Evolutionary conservation across 805 yeast genomes (phyloP).

Genomic region (Candida coleopterorum): DNA sequence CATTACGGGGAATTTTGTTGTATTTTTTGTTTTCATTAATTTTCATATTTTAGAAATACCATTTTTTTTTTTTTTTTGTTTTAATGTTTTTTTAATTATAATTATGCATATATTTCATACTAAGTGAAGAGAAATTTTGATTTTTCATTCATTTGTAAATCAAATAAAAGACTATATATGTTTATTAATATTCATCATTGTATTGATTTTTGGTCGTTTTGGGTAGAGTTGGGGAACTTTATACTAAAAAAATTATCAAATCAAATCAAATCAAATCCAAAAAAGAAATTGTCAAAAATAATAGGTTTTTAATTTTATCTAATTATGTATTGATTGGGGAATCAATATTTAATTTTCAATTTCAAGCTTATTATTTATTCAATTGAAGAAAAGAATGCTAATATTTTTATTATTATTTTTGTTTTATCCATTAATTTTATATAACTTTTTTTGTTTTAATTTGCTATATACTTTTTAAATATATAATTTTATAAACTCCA

Average conservation of each 20-base stretch:
- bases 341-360: not conserved
- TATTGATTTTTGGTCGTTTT: not conserved
- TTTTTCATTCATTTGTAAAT: constrained; percentile 2
- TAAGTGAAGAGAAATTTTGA: constrained; percentile 4
- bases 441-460: not conserved
- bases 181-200: not conserved
- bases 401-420: not conserved
- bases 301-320: too few species aligned
- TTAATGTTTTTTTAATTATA: too few species aligned
- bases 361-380: not conserved
- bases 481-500: not conserved
- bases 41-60: too few species aligned
- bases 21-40: too few species aligned
- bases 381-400: too few species aligned
- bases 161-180: too few species aligned
- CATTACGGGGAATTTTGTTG: too few species aligned
- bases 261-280: too few species aligned
- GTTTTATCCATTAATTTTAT: too few species aligned
- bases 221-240: constrained; percentile 7
- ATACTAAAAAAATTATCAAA: too few species aligned
- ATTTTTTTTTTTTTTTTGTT: not conserved
- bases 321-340: not conserved
- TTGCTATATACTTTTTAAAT: not conserved
- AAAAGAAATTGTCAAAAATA: too few species aligned
- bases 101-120: too few species aligned